These are phyloP conservation scores for Globisporangium barbulae DNA, from an alignment of 352 stramenopile genomes.

Conservation along the genomic window DNA sequence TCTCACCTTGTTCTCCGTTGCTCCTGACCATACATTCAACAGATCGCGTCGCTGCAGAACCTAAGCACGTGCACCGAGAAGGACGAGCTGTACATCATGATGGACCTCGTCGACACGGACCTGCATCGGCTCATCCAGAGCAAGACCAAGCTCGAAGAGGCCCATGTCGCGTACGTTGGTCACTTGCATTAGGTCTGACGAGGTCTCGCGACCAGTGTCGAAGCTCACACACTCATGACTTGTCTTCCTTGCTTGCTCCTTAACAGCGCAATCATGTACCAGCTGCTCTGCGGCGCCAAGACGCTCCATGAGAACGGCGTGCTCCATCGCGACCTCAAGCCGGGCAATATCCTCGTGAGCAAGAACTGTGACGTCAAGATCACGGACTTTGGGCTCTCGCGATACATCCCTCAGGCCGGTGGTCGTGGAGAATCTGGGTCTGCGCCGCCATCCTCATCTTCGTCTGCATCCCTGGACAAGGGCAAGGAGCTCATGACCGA, in stretches of 20 bases:
- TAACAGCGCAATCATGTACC: conserved; percentile 91
- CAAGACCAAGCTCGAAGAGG: conserved; percentile 83
- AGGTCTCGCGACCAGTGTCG: neutral
- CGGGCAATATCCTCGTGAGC: conserved; percentile 82
- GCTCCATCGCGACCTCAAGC: conserved; percentile 82
- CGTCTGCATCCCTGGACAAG: conserved; percentile 26
- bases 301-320: conserved; percentile 90
- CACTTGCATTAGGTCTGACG: neutral
- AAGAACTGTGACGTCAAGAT: conserved; percentile 87
- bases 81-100: conserved; percentile 95
- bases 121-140: conserved; percentile 88
- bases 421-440: conserved; percentile 14
- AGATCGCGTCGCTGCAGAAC: conserved; percentile 79
- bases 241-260: conserved; percentile 21
- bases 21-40: neutral
- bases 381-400: conserved; percentile 79
- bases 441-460: conserved; percentile 15
- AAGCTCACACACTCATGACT: conserved; percentile 17
- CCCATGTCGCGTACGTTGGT: conserved; percentile 54
- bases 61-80: conserved; percentile 83
- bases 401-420: conserved; percentile 52
- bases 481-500: conserved; percentile 79
- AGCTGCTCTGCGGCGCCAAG: conserved; percentile 87
- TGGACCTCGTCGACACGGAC: conserved; percentile 94
- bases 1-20: neutral